Evolutionary conservation across 768 basidiomycete species (phyloP), one percentile per base, ranked within the genome.

Genomic region (Mycena belliarum): DNA sequence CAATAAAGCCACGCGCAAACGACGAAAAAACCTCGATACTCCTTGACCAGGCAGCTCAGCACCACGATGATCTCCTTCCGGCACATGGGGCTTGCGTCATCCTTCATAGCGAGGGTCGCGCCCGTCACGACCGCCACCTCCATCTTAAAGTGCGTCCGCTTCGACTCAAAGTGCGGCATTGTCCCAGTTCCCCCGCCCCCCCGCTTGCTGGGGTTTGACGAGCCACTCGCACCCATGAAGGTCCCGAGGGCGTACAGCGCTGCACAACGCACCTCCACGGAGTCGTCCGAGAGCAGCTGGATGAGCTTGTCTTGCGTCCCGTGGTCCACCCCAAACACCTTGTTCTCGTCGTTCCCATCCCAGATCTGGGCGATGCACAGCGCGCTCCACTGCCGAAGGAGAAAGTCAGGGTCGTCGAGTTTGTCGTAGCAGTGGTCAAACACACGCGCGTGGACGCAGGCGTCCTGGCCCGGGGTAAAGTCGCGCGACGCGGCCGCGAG

Each of bases 1-100:
- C 92, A 92, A 69, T 97, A 95, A 10, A 93, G 76, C 95, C 96
- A 98, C 1, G 96, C 95, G 60, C 96, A 97, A 37, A 95, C 86
- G 46, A 96, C 92, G 65, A 98, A 94, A 76, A 92, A 92, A 8
- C 96, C 97, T 54, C 94, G 78, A 93, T 95, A 98, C 70, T 98
- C 96, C 70, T 94, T 91, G 35, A 95, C 95, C 21, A 98, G 77
- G 66, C 91, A 93, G 67, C 93, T 95, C 54, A 98, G 86, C 37
- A 98, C 80, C 37, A 98, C 83, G 32, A 98, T 78, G 21, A 98
- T 78, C 70, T 98, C 97, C 73, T 97, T 97, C 57, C 96, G 79
- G 12, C 95, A 96, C 88, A 97, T 92, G 0, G 97, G 96, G 56
- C 91, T 93, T 1, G 93, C 97, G 69, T 99, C 97, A 53, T 93